Conservation (phyloP, 2,329 filamentous ascomycete genomes). For the Stagonosporopsis tanaceti region DNA sequence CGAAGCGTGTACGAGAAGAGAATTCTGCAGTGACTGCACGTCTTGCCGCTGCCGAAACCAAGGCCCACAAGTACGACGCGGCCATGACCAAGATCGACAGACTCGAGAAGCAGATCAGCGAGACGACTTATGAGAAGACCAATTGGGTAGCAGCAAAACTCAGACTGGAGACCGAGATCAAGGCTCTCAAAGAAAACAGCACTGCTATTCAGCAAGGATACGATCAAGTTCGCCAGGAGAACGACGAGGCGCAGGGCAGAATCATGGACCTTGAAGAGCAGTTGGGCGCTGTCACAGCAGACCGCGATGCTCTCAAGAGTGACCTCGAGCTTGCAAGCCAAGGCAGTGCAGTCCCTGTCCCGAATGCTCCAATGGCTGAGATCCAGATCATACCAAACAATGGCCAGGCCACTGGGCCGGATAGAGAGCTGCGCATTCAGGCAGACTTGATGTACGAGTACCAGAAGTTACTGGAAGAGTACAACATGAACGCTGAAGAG, state of each 20-base stretch:
- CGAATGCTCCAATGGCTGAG: background rate
- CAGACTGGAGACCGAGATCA: background rate
- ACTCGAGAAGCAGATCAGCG: background rate
- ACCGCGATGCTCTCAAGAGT: background rate
- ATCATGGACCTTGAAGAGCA: background rate
- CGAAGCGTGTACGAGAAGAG: background rate
- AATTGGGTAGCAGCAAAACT: background rate
- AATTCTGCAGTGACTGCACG: background rate
- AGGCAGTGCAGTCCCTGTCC: too few relatives aligned
- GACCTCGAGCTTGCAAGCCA: background rate
- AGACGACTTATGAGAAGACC: background rate
- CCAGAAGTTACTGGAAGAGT: background rate
- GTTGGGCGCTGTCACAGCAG: background rate
- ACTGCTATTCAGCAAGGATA: background rate
- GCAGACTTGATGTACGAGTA: too few relatives aligned
- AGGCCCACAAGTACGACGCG: background rate
- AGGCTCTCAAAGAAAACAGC: background rate
- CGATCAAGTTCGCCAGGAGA: background rate
- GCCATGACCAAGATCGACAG: background rate
- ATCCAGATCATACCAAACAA: too few relatives aligned
- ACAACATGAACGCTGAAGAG: background rate
- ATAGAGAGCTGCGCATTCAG: too few relatives aligned
- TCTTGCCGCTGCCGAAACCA: background rate
- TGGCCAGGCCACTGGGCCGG: too few relatives aligned
- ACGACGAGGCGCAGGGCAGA: background rate